These are phyloP conservation scores for Phaeophleospora eucalypticola DNA, from an alignment of 2,329 filamentous ascomycete genomes.

Conservation along the genomic window DNA sequence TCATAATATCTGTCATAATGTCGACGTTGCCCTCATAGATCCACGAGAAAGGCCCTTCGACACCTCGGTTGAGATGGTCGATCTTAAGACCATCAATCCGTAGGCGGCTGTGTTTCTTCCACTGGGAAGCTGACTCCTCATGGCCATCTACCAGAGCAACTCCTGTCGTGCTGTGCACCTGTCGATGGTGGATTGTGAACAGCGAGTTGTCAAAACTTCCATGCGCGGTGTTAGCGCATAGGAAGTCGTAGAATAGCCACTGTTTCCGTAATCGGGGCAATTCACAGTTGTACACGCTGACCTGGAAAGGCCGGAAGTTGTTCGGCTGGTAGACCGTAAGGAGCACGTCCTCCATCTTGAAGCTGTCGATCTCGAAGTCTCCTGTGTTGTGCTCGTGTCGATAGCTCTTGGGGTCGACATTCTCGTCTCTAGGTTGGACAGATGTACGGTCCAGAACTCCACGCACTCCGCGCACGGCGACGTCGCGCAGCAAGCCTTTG, in stretches of 20 bases:
- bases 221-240: constrained; percentile 93
- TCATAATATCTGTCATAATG: constrained; percentile 92
- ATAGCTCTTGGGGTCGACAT: constrained; percentile 78
- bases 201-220: constrained; percentile 92
- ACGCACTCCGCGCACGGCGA: constrained; percentile 88
- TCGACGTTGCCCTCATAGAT: constrained; percentile 97
- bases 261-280: constrained; percentile 89
- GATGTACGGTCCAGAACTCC: constrained; percentile 88
- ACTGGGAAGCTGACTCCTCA: constrained; percentile 64
- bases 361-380: constrained; percentile 95
- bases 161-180: constrained; percentile 75
- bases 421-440: constrained; percentile 59
- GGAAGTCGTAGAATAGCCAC: constrained; percentile 96
- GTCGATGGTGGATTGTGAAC: constrained; percentile 93
- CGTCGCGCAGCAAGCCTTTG: constrained; percentile 83
- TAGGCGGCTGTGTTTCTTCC: constrained; percentile 94
- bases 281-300: constrained; percentile 95
- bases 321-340: constrained; percentile 88
- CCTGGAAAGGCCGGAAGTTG: constrained; percentile 87
- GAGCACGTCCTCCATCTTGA: constrained; percentile 90
- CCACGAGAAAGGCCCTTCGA: constrained; percentile 93
- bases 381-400: constrained; percentile 83
- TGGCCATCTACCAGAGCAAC: constrained; percentile 54
- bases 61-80: constrained; percentile 89
- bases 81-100: constrained; percentile 92